Conservation (phyloP, 1,284 basidiomycete genomes). For the Takashimella koratensis region DNA sequence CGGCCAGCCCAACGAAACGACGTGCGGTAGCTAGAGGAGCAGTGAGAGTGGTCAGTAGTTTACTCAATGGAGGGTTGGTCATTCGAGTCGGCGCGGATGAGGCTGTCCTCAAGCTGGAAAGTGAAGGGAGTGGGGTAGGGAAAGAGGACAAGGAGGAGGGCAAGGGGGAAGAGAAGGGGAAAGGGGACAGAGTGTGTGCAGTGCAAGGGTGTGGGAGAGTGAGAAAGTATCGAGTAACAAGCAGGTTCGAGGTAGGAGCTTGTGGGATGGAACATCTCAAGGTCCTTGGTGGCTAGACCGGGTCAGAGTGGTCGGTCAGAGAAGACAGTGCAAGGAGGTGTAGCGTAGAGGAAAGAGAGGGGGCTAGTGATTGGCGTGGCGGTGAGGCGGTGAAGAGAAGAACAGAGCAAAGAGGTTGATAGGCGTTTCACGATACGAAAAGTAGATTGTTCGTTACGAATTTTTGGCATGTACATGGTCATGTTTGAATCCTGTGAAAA, state of each 20-base stretch:
- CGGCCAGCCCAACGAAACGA: not conserved
- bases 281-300: conserved; percentile 1
- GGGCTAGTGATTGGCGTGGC: not conserved
- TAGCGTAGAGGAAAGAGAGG: conserved; percentile 10
- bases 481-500: too few species aligned
- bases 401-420: not conserved
- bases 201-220: conserved; percentile 53
- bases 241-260: conserved; percentile 55
- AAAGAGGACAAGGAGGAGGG: not conserved
- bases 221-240: conserved; percentile 57
- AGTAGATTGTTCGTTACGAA: too few species aligned
- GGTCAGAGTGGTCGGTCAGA: too few species aligned
- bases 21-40: not conserved
- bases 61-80: conserved; percentile 9
- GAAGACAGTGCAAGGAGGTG: too few species aligned
- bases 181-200: conserved; percentile 44
- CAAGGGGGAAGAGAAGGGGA: not conserved
- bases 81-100: conserved; percentile 30
- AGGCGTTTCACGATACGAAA: too few species aligned
- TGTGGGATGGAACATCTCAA: conserved; percentile 55
- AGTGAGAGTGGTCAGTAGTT: not conserved
- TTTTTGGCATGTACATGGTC: too few species aligned
- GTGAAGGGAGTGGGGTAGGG: not conserved
- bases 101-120: conserved; percentile 7
- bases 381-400: not conserved